phyloP scores from a whole-genome alignment of 257 asterid species.

The Fraxinus quadrangulata region DNA sequence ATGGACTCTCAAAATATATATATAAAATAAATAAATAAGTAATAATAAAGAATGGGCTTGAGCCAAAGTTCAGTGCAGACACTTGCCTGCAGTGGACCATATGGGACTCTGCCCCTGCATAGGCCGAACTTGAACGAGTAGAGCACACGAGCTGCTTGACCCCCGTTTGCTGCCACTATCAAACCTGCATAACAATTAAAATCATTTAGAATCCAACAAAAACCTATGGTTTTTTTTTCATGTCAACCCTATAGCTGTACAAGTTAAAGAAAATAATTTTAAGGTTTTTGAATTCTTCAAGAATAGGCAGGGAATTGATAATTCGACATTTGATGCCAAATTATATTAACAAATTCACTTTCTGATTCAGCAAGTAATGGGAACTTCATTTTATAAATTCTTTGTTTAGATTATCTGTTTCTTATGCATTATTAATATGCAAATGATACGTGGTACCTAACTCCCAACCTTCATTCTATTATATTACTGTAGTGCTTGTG shows the following conservation, averaged over 20 bases:
- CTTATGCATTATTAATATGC: not conserved
- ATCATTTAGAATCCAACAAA: not conserved
- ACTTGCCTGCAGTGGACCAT: too few relatives aligned
- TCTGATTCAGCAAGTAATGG: not conserved
- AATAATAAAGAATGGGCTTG: too few relatives aligned
- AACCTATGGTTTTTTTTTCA: not conserved
- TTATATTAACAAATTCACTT: not conserved
- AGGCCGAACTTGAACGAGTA: too few relatives aligned
- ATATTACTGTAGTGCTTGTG: too few relatives aligned
- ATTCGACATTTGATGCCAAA: not conserved
- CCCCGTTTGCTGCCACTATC: too few relatives aligned
- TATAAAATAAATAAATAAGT: too few relatives aligned
- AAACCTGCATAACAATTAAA: not conserved
- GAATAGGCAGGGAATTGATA: not conserved
- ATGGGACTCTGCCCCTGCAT: too few relatives aligned
- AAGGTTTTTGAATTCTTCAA: not conserved
- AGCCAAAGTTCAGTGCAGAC: too few relatives aligned
- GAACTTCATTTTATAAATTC: not conserved
- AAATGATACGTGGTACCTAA: not conserved
- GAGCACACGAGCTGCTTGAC: too few relatives aligned
- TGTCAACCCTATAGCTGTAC: not conserved
- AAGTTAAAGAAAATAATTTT: too few relatives aligned
- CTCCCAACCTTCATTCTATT: not conserved
- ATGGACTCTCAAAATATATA: too few relatives aligned
- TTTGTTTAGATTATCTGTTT: conserved; percentile 1